Conservation (phyloP, 164 flowering plant genomes). For the Chloranthus sessilifolius region DNA sequence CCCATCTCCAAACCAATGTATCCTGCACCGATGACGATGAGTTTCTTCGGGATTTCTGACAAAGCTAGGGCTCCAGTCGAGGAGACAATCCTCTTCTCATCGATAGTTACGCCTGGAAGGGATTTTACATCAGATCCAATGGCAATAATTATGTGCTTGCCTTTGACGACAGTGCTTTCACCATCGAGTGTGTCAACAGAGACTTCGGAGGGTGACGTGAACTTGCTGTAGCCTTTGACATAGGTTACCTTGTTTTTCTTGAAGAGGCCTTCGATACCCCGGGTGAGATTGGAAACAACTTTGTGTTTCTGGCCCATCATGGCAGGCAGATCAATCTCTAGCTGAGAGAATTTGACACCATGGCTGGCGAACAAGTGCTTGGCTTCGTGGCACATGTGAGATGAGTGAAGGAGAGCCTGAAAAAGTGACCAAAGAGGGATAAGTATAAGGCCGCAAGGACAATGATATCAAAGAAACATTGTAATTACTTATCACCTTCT, state of each 20-base stretch:
- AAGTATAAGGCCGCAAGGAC: too few relatives aligned
- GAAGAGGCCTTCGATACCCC: slow-evolving; percentile 78
- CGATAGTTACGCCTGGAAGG: slow-evolving; percentile 75
- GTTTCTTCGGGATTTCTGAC: slow-evolving; percentile 63
- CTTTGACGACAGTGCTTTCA: slow-evolving; percentile 54
- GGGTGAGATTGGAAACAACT: slow-evolving; percentile 61
- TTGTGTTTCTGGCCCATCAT: slow-evolving; percentile 83
- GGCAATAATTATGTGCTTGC: slow-evolving; percentile 70
- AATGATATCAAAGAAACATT: too few relatives aligned
- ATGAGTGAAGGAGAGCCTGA: slow-evolving; percentile 84
- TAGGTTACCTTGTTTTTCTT: slow-evolving; percentile 82
- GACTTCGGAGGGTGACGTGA: slow-evolving; percentile 64
- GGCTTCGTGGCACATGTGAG: slow-evolving; percentile 87
- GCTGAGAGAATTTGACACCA: slow-evolving; percentile 67
- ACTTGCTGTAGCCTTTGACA: slow-evolving; percentile 73
- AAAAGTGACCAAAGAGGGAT: neutral
- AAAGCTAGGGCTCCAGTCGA: slow-evolving; percentile 77
- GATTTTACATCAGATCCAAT: slow-evolving; percentile 82
- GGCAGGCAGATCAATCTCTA: slow-evolving; percentile 76
- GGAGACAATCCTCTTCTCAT: slow-evolving; percentile 74
- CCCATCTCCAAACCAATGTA: slow-evolving; percentile 94
- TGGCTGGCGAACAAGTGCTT: slow-evolving; percentile 58
- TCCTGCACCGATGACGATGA: slow-evolving; percentile 87
- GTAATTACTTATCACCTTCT: too few relatives aligned
- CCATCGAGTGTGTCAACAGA: slow-evolving; percentile 73